phyloP scores from a whole-genome alignment of 2,329 filamentous ascomycete genomes.

The Trichoderma oligosporum region DNA sequence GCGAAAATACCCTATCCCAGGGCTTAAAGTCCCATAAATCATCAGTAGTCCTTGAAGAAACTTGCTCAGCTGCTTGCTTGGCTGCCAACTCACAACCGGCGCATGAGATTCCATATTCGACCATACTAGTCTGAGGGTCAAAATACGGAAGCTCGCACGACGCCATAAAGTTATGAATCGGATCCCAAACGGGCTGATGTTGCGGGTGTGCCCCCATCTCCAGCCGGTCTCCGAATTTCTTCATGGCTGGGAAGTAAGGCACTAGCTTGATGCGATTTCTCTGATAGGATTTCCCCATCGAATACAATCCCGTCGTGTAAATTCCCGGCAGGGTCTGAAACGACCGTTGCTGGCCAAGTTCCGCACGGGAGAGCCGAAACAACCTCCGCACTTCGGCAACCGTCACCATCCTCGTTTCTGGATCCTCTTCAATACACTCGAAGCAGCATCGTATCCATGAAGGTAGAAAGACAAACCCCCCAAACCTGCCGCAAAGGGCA shows the following conservation, averaged over 20 bases:
- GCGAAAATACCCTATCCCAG: conserved; percentile 8
- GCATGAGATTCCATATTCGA: conserved; percentile 6
- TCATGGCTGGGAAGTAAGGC: conserved; percentile 10
- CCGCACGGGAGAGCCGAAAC: conserved; percentile 6
- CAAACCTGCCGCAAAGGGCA: conserved; percentile 17
- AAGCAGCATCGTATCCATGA: conserved; percentile 17
- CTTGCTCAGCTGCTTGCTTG: neutral
- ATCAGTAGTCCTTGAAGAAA: neutral
- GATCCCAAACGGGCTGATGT: conserved; percentile 10
- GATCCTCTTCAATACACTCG: conserved; percentile 16
- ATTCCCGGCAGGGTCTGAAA: conserved; percentile 3
- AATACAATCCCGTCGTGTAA: neutral
- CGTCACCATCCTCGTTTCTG: conserved; percentile 15
- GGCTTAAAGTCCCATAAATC: neutral
- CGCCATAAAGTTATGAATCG: conserved; percentile 15
- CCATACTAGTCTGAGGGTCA: neutral
- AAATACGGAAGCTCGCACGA: conserved; percentile 15
- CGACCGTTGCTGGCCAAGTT: conserved; percentile 7
- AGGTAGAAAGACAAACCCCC: conserved; percentile 17
- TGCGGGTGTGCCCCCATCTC: neutral
- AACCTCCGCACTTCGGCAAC: conserved; percentile 9
- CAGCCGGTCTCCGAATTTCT: conserved; percentile 5
- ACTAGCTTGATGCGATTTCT: conserved; percentile 4
- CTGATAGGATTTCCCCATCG: conserved; percentile 5
- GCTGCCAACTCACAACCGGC: neutral